phyloP scores from a whole-genome alignment of 345 rosid genomes.

The Citrus mangshanensis region DNA sequence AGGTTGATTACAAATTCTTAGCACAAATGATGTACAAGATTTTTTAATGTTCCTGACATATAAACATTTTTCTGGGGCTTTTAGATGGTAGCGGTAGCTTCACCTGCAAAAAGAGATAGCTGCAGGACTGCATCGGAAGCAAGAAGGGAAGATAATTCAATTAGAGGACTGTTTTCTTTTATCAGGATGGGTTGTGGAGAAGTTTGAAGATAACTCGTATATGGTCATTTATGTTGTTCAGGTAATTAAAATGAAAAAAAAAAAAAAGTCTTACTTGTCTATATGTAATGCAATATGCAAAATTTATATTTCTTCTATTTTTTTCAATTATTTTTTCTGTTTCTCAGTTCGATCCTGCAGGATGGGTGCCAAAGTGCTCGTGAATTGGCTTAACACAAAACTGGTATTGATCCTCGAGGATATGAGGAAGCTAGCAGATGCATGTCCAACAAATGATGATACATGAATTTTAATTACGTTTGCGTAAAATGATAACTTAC shows the following conservation, averaged over 20 bases:
- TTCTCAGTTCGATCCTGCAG: slow-evolving; percentile 66
- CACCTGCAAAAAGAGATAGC: slow-evolving; percentile 71
- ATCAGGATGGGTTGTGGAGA: slow-evolving; percentile 88
- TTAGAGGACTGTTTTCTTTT: slow-evolving; percentile 60
- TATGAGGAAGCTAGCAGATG: slow-evolving; percentile 57
- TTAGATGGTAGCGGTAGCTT: slow-evolving; percentile 74
- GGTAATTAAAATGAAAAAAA: slow-evolving; percentile 21
- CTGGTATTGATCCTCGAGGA: slow-evolving; percentile 70
- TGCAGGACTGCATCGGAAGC: slow-evolving; percentile 66
- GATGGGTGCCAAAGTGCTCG: slow-evolving; percentile 84
- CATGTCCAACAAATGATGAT: slow-evolving; percentile 21
- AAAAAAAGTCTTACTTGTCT: too few relatives aligned
- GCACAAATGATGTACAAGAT: neutral
- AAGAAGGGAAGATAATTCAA: slow-evolving; percentile 34
- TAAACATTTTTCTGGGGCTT: neutral
- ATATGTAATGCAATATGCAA: too few relatives aligned
- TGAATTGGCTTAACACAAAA: slow-evolving; percentile 71
- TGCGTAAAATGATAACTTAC: neutral
- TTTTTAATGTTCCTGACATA: neutral
- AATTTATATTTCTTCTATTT: too few relatives aligned
- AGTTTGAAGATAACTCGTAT: slow-evolving; percentile 64
- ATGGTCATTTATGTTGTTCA: slow-evolving; percentile 73
- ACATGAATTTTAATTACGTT: neutral
- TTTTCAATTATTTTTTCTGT: neutral
- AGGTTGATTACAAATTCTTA: neutral